Conservation (phyloP, 352 stramenopile genomes). For the Pythium monospermum region DNA sequence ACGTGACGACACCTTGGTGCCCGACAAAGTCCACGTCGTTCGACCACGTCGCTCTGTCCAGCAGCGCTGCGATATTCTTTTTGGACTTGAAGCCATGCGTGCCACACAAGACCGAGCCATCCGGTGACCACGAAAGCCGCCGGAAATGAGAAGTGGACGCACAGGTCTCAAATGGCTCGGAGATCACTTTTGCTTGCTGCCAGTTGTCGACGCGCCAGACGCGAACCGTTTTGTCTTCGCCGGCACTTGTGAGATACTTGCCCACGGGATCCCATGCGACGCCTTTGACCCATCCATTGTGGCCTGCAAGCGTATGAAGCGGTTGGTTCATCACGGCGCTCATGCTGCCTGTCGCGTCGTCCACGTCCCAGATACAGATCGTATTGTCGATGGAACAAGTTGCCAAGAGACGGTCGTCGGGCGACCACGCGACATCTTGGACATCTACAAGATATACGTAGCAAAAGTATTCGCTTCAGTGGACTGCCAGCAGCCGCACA, state of each 20-base stretch:
- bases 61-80: conserved; percentile 77
- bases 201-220: conserved; percentile 82
- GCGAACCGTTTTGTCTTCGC: conserved; percentile 83
- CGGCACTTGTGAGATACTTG: conserved; percentile 85
- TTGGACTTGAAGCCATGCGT: conserved; percentile 86
- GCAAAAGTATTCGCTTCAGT: not conserved
- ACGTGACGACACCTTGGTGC: conserved; percentile 74
- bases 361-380: conserved; percentile 84
- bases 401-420: conserved; percentile 83
- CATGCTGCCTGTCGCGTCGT: conserved; percentile 36
- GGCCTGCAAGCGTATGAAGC: conserved; percentile 65
- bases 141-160: conserved; percentile 81
- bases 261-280: conserved; percentile 84
- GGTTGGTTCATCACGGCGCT: conserved; percentile 74
- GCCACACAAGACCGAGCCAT: conserved; percentile 72
- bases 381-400: conserved; percentile 88
- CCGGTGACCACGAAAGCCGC: conserved; percentile 78
- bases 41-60: conserved; percentile 70
- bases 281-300: conserved; percentile 86
- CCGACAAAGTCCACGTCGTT: conserved; percentile 87
- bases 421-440: conserved; percentile 81
- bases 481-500: not conserved
- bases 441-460: conserved; percentile 65
- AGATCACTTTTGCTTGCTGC: conserved; percentile 58
- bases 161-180: conserved; percentile 71